Conservation (phyloP, 108 stramenopile species). For the Schizochytrium sp. region DNA sequence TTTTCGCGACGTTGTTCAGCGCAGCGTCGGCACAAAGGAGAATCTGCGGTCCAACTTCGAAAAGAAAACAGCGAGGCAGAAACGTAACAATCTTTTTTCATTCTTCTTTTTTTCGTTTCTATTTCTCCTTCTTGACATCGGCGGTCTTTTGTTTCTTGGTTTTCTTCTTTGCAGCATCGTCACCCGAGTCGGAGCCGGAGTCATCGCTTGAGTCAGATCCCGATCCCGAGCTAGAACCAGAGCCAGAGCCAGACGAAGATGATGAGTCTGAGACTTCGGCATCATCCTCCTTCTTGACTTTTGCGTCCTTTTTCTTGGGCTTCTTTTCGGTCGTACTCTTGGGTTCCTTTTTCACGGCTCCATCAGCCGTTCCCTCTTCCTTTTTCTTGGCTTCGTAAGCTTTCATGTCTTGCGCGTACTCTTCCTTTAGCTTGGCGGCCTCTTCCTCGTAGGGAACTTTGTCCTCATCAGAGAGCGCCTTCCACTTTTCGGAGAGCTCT, state of each 20-base stretch:
- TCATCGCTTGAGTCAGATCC: neutral
- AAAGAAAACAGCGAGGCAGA: too few species aligned
- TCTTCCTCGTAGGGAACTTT: neutral
- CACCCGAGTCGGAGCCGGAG: neutral
- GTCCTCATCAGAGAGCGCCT: neutral
- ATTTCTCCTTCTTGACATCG: neutral
- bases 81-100: too few species aligned
- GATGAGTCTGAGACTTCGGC: neutral
- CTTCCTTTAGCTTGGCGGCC: neutral
- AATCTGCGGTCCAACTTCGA: too few species aligned
- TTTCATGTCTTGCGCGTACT: neutral
- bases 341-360: neutral
- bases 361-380: neutral
- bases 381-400: neutral
- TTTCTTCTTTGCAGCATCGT: neutral
- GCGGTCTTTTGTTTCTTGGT: neutral
- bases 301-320: neutral
- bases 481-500: neutral
- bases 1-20: too few species aligned
- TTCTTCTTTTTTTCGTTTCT: neutral
- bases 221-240: neutral
- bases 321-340: neutral
- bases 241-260: neutral
- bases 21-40: too few species aligned
- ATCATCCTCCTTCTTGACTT: neutral